Base-by-base conservation (phyloP, 192 early-diverging fungal genomes). In the Dissophora globulifera region DNA sequence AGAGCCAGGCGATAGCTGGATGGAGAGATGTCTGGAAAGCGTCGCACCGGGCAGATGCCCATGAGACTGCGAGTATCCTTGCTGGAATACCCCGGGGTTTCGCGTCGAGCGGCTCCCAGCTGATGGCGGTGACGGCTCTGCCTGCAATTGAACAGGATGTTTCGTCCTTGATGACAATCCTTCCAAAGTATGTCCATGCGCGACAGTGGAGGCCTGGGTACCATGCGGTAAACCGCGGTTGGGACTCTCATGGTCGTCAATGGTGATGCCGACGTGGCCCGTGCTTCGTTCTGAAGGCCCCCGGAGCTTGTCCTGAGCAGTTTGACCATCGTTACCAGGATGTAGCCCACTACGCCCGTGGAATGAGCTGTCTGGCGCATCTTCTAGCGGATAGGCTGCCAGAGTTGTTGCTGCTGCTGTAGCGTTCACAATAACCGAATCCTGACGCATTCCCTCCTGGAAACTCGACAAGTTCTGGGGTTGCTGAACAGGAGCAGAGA, bases 381-480 rank as follows among this genome's bases (percentile, higher is more conserved):
- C 35, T 25, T 31, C 20, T 32, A 56, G 38, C 22, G 22, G n/a
- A n/a, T n/a, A n/a, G n/a, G n/a, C n/a, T n/a, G n/a, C n/a, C n/a
- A n/a, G n/a, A n/a, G n/a, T n/a, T n/a, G 16, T 1, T n/a, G 27
- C 16, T 25, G 42, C 27, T 27, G 26, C 22, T 19, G 46, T 31
- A 15, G 57, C 42, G 32, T 65, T 75, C 10, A 49, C 43, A 8
- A 46, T 52, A 19, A 46, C 62, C 6, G 72, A 67, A 31, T 76
- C 72, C 46, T 76, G 72, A n/a, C 63, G 72, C 52, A 76, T 59
- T 10, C 57, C 33, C 29, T 76, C 72, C 40, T 76, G 72, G 47
- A 76, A 67, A 17, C 58, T 67, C 0, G 72, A 76, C 23, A 76
- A 22, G 51, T 67, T 76, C 52, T 67, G 62, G 17, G 71, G 42